phyloP scores from a whole-genome alignment of 2,329 filamentous ascomycete species.

The Parafenestella ontariensis region DNA sequence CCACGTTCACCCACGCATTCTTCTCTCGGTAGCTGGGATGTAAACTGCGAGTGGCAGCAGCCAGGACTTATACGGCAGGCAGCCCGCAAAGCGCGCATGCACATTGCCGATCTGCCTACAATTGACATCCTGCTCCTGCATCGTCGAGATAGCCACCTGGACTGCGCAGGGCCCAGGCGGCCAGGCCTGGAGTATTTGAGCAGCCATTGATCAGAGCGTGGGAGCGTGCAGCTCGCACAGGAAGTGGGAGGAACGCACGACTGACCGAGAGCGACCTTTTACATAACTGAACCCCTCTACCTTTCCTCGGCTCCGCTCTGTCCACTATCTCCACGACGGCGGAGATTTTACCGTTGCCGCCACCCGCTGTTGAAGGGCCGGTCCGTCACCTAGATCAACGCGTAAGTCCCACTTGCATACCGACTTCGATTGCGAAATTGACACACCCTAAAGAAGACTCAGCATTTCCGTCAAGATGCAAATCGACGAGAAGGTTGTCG shows the following conservation, averaged over 20 bases:
- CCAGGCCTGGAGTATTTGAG: background rate
- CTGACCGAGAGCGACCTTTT: background rate
- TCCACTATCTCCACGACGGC: background rate
- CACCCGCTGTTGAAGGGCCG: conserved; percentile 2
- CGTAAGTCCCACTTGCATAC: background rate
- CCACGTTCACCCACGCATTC: background rate
- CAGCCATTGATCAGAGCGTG: background rate
- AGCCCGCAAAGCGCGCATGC: conserved; percentile 1
- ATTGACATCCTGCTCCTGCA: conserved; percentile 2
- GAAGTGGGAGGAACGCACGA: background rate
- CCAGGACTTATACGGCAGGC: conserved; percentile 2
- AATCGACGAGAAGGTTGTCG: conserved; percentile 24
- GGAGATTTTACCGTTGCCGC: background rate
- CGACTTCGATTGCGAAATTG: background rate
- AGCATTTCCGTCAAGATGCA: conserved; percentile 10
- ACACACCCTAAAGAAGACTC: too few species aligned
- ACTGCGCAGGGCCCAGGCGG: background rate
- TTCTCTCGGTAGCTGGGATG: conserved; percentile 1
- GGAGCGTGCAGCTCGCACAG: background rate
- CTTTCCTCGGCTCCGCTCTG: background rate
- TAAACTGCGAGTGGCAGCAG: conserved; percentile 3
- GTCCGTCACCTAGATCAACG: background rate
- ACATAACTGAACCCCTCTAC: background rate
- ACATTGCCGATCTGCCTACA: conserved; percentile 5
- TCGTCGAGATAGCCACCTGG: conserved; percentile 1